These are phyloP conservation scores for Silene latifolia DNA, from an alignment of 148 eudicot species.

Conservation along the genomic window DNA sequence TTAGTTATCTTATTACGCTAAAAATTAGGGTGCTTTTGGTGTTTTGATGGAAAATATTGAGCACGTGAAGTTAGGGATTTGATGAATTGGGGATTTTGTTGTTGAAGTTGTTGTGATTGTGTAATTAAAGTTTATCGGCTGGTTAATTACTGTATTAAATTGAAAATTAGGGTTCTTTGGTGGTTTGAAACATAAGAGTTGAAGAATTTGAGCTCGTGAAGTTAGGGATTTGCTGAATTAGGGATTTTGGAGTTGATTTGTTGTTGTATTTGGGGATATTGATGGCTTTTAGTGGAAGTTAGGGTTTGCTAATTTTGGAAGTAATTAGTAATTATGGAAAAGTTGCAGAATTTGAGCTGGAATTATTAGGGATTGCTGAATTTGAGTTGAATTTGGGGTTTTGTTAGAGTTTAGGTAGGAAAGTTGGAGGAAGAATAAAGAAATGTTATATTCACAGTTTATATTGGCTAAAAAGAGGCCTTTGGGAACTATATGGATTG, in stretches of 20 bases:
- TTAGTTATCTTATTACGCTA: neutral
- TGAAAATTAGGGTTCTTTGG: conserved; percentile 19
- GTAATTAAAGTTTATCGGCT: neutral
- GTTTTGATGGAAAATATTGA: neutral
- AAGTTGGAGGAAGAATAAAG: conserved; percentile 11
- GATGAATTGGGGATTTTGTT: conserved; percentile 8
- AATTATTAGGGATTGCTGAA: conserved; percentile 17
- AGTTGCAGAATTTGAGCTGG: conserved; percentile 3
- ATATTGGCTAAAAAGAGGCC: conserved; percentile 96
- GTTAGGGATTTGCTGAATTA: conserved; percentile 17
- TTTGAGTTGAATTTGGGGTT: conserved; percentile 19
- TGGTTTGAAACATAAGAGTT: neutral
- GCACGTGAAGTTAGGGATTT: conserved; percentile 8
- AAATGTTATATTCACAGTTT: conserved; percentile 93
- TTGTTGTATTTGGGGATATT: conserved; percentile 8
- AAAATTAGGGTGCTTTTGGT: conserved; percentile 25
- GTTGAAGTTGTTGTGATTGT: neutral
- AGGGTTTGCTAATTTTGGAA: conserved; percentile 10
- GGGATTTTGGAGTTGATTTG: conserved; percentile 1
- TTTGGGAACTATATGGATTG: conserved; percentile 90
- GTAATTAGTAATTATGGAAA: neutral
- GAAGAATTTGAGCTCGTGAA: neutral
- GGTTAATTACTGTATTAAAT: neutral
- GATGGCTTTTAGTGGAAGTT: neutral
- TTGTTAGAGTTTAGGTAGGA: conserved; percentile 20